phyloP scores from a whole-genome alignment of 75 land plant genomes.

The Cupressus sempervirens region DNA sequence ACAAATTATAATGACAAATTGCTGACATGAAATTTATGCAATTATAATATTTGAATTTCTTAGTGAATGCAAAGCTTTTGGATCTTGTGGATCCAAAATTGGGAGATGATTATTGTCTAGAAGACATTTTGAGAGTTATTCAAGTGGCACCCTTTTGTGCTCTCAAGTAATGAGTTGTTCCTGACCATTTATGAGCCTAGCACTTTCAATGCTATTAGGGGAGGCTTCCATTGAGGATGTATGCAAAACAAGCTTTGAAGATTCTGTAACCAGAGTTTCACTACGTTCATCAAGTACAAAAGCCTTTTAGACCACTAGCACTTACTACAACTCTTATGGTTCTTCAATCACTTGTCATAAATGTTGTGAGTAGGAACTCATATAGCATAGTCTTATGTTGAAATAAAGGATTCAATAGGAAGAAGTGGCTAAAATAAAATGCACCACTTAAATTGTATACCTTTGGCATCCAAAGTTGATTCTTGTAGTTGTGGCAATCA shows the following conservation, averaged over 20 bases:
- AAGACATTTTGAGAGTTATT: constrained; percentile 17
- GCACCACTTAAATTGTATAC: not conserved
- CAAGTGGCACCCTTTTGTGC: constrained; percentile 23
- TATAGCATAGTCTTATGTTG: not conserved
- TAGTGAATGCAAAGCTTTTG: constrained; percentile 8
- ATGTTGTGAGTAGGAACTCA: not conserved
- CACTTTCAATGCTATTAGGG: not conserved
- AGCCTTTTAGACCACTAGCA: not conserved
- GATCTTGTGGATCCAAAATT: constrained; percentile 23
- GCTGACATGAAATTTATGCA: not conserved
- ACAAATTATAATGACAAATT: not conserved
- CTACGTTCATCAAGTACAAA: constrained; percentile 1
- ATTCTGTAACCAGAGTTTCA: not conserved
- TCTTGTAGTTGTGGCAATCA: not conserved
- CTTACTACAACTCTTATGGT: not conserved
- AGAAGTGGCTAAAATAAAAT: not conserved
- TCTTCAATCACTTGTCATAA: not conserved
- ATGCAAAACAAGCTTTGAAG: not conserved
- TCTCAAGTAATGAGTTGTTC: constrained; percentile 13
- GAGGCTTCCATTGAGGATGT: not conserved
- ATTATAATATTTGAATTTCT: constrained; percentile 17
- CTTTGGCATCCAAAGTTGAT: not conserved
- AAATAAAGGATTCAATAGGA: not conserved
- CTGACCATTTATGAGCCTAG: constrained; percentile 19
- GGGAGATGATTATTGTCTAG: constrained; percentile 4